These are phyloP conservation scores for Carex arenaria DNA, from an alignment of 202 grass and related monocot genomes.

Conservation along the genomic window DNA sequence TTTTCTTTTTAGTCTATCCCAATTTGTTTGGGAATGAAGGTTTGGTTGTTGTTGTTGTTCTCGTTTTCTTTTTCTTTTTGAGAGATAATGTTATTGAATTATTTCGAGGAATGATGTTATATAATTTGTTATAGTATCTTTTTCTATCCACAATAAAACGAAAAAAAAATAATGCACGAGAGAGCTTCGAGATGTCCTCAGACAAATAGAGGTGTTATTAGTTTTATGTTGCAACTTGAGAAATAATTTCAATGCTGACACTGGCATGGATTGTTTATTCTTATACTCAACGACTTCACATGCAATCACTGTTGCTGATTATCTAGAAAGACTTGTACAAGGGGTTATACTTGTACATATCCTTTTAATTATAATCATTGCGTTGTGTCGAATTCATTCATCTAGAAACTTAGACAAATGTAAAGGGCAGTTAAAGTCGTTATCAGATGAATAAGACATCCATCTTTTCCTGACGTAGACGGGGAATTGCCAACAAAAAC, in stretches of 20 bases:
- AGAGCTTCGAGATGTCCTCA: not conserved
- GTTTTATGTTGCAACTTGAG: not conserved
- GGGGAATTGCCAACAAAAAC: not conserved
- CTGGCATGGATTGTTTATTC: not conserved
- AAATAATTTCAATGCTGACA: not conserved
- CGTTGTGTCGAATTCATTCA: not conserved
- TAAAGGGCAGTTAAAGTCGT: not conserved
- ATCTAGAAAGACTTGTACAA: not conserved
- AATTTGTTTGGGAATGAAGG: too few species aligned
- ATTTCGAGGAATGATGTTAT: not conserved
- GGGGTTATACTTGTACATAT: not conserved
- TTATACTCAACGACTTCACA: not conserved
- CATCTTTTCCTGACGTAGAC: not conserved
- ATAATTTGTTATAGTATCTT: not conserved
- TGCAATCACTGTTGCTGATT: not conserved
- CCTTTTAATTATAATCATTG: not conserved
- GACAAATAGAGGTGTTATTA: not conserved
- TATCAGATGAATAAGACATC: not conserved
- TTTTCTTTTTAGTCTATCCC: too few species aligned
- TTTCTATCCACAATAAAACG: not conserved
- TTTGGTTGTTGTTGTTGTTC: not conserved
- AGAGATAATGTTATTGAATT: not conserved
- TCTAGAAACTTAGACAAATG: not conserved
- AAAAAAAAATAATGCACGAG: not conserved
- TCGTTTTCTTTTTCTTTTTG: not conserved